Evolutionary conservation across 2,329 filamentous ascomycete genomes (phyloP).

Genomic region (Endoconidiophora laricicola): DNA sequence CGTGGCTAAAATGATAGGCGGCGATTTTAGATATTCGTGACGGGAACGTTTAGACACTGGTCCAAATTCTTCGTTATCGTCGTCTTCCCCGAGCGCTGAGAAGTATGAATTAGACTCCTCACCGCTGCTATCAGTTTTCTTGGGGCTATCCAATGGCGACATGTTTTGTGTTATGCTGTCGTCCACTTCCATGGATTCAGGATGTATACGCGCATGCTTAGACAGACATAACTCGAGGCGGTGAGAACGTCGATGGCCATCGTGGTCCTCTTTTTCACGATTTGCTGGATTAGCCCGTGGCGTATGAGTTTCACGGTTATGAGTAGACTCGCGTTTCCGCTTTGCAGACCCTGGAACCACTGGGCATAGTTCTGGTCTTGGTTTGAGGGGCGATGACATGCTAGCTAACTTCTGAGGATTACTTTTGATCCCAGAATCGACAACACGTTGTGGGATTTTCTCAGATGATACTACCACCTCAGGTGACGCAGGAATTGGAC

Average conservation of each 20-base stretch:
- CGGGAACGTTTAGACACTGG: constrained; percentile 3
- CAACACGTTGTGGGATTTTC: background rate
- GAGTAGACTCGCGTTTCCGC: background rate
- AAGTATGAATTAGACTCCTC: constrained; percentile 1
- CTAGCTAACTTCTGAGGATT: background rate
- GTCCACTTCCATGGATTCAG: background rate
- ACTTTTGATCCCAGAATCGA: background rate
- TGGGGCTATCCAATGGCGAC: background rate
- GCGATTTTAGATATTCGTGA: too few species aligned
- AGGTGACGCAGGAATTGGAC: too few species aligned
- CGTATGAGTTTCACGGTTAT: too few species aligned
- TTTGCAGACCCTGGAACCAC: background rate
- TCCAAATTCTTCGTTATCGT: background rate
- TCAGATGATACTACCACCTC: background rate
- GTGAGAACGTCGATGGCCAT: too few species aligned
- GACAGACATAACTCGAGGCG: background rate
- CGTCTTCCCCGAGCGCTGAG: background rate
- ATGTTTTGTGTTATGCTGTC: background rate
- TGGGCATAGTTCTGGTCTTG: background rate
- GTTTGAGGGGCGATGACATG: constrained; percentile 5
- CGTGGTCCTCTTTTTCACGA: too few species aligned
- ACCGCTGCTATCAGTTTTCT: constrained; percentile 3
- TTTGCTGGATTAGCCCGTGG: too few species aligned
- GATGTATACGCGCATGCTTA: background rate
- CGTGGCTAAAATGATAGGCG: too few species aligned